Conservation (phyloP, 768 basidiomycete species). For the Podaxis sp. region DNA sequence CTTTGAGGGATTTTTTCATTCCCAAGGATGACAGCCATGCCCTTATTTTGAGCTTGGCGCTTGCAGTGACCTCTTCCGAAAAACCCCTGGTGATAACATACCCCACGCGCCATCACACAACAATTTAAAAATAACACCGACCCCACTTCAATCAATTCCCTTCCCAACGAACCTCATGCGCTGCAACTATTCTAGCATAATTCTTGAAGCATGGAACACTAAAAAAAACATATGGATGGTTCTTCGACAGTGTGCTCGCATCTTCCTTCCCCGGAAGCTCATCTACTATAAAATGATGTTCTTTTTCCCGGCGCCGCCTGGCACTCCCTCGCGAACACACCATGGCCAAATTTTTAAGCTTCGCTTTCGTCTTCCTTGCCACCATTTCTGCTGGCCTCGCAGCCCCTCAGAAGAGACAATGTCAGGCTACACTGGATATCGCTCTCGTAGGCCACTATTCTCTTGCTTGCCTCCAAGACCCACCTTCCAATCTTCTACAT, state of each 20-base stretch:
- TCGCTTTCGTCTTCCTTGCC: conserved; percentile 8
- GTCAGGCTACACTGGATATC: conserved; percentile 15
- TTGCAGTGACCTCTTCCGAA: background rate
- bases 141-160: background rate
- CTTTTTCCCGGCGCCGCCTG: background rate
- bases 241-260: background rate
- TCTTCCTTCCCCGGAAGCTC: background rate
- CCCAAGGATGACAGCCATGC: no score
- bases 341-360: conserved; percentile 4
- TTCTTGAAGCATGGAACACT: background rate
- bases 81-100: background rate
- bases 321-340: background rate
- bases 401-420: conserved; percentile 9
- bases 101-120: background rate
- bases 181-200: background rate
- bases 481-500: conserved; percentile 15
- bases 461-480: background rate
- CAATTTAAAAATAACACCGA: background rate
- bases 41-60: background rate
- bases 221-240: background rate
- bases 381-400: conserved; percentile 2
- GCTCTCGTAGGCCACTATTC: conserved; percentile 18
- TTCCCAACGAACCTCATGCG: background rate
- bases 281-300: background rate
- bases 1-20: no score